A percentile compares a stretch with the other conserved stretches of the same genome.
phyloP scores from a whole-genome alignment of 345 rosid genomes.

The Eucalyptus dawsonii region DNA sequence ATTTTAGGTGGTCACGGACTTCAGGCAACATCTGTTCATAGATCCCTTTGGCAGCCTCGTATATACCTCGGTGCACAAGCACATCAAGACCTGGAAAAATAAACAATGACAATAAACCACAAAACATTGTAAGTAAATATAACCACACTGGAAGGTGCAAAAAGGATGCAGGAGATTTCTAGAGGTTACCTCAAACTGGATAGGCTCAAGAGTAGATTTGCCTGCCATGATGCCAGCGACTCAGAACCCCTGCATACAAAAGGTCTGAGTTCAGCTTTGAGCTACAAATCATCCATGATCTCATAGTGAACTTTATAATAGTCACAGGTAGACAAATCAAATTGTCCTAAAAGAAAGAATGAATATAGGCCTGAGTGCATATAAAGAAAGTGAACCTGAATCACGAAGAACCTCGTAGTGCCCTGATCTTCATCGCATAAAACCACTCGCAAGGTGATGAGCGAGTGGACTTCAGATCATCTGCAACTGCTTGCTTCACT shows the following conservation, averaged over 20 bases:
- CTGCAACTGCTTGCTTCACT: conserved; percentile 94
- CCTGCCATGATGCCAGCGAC: conserved; percentile 91
- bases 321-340: background rate
- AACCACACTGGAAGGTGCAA: background rate
- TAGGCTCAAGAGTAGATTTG: conserved; percentile 88
- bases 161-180: background rate
- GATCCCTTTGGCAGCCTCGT: conserved; percentile 97
- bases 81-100: conserved; percentile 48
- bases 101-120: background rate
- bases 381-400: conserved; percentile 45
- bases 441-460: conserved; percentile 97
- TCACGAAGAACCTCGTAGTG: conserved; percentile 71
- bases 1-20: conserved; percentile 54
- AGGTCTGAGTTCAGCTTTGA: background rate
- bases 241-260: conserved; percentile 68
- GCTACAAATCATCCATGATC: background rate
- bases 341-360: background rate
- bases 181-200: conserved; percentile 60
- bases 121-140: background rate
- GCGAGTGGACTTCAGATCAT: conserved; percentile 58
- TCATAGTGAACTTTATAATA: background rate
- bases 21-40: conserved; percentile 89
- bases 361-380: background rate
- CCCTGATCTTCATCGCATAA: conserved; percentile 71
- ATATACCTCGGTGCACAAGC: conserved; percentile 88